Conservation (phyloP, 352 stramenopile species). For the Phytophthora citricola region DNA sequence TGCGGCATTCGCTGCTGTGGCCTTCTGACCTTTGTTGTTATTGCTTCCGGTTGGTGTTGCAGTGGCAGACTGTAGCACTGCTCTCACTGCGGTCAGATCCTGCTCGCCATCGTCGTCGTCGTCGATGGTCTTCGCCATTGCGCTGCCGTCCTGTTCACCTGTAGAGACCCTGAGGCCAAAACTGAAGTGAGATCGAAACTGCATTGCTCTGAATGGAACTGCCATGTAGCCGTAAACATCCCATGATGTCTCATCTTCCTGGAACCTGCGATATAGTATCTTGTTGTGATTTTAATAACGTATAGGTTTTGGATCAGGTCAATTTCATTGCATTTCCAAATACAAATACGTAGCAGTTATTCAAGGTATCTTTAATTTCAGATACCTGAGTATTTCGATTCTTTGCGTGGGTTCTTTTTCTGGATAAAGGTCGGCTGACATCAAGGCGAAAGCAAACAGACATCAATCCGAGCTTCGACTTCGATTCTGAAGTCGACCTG, state of each 20-base stretch:
- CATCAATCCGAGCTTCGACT: neutral
- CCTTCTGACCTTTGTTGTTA: slow-evolving; percentile 15
- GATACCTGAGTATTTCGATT: neutral
- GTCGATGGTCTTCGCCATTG: slow-evolving; percentile 19
- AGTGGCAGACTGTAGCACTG: neutral
- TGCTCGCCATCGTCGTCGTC: slow-evolving; percentile 22
- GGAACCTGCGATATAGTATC: neutral
- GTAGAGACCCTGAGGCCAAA: slow-evolving; percentile 1
- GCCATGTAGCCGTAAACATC: slow-evolving; percentile 12
- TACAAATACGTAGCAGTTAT: neutral
- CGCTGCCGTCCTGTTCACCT: neutral
- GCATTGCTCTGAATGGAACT: slow-evolving; percentile 16
- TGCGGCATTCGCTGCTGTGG: neutral
- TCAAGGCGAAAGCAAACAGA: neutral
- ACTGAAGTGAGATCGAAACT: slow-evolving; percentile 30
- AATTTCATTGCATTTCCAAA: neutral
- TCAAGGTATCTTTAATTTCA: neutral
- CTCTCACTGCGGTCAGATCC: slow-evolving; percentile 7
- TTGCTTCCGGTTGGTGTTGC: neutral
- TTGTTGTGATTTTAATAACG: neutral
- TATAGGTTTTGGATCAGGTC: neutral
- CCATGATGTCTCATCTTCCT: neutral
- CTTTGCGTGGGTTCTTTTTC: neutral
- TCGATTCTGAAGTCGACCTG: too few species aligned
- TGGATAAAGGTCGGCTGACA: too few species aligned